phyloP scores from a whole-genome alignment of 345 rosid species.

The Gossypium turneri region DNA sequence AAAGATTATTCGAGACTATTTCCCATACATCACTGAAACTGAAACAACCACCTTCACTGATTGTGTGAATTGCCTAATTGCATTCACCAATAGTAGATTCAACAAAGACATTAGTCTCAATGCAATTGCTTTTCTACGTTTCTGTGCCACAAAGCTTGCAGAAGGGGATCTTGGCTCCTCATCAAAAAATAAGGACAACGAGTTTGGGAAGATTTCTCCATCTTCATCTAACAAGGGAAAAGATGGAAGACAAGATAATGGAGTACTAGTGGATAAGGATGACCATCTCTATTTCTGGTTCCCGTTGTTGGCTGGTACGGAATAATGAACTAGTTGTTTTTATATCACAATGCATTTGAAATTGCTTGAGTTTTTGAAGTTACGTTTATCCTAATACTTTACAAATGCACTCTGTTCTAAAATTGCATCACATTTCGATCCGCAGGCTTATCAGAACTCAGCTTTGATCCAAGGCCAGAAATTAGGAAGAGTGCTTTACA shows the following conservation, averaged over 20 bases:
- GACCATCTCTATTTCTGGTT: constrained; percentile 93
- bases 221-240: constrained; percentile 49
- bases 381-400: constrained; percentile 10
- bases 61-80: constrained; percentile 94
- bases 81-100: constrained; percentile 94
- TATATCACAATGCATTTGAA: constrained; percentile 17
- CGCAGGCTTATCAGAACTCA: constrained; percentile 96
- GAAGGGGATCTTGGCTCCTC: constrained; percentile 82
- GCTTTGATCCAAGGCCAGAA: constrained; percentile 97
- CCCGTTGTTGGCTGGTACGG: constrained; percentile 88
- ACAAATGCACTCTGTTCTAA: not conserved
- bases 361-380: constrained; percentile 17
- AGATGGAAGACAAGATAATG: constrained; percentile 57
- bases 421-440: constrained; percentile 6
- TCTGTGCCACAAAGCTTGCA: constrained; percentile 95
- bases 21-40: constrained; percentile 94
- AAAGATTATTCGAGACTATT: constrained; percentile 92
- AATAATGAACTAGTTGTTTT: constrained; percentile 20
- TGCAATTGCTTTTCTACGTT: constrained; percentile 87
- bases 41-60: constrained; percentile 99
- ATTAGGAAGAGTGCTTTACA: constrained; percentile 94
- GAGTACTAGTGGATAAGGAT: constrained; percentile 59
- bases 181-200: constrained; percentile 63
- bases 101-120: constrained; percentile 90
- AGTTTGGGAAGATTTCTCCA: constrained; percentile 46